Percentiles rank a stretch among this genome's conserved stretches.
These are phyloP conservation scores for Botrytis elliptica DNA, from an alignment of 2,329 filamentous ascomycete species.

Conservation along the genomic window DNA sequence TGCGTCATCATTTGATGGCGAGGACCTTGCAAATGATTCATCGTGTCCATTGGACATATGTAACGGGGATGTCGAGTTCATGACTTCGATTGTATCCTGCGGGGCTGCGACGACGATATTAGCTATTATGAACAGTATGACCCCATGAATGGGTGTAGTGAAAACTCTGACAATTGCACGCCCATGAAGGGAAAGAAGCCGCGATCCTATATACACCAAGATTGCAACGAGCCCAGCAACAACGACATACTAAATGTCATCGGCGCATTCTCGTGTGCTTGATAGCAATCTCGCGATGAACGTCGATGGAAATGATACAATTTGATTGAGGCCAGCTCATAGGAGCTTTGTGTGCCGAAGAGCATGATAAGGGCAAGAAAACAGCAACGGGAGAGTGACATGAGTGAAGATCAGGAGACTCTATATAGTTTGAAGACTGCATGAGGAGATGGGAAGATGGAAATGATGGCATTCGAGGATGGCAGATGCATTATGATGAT, in stretches of 20 bases:
- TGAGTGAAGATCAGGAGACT: slow-evolving; percentile 14
- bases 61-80: slow-evolving; percentile 61
- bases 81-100: slow-evolving; percentile 56
- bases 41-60: slow-evolving; percentile 66
- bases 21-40: slow-evolving; percentile 53
- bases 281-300: slow-evolving; percentile 28
- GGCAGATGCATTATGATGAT: slow-evolving; percentile 33
- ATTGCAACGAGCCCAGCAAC: slow-evolving; percentile 23
- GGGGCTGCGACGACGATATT: slow-evolving; percentile 55
- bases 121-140: slow-evolving; percentile 40
- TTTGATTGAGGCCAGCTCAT: slow-evolving; percentile 30
- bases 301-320: slow-evolving; percentile 33
- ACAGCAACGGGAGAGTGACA: slow-evolving; percentile 13
- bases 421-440: slow-evolving; percentile 22
- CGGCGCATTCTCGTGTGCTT: slow-evolving; percentile 37
- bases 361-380: slow-evolving; percentile 6
- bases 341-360: slow-evolving; percentile 24
- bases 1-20: slow-evolving; percentile 41
- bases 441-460: slow-evolving; percentile 27
- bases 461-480: slow-evolving; percentile 24
- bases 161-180: slow-evolving; percentile 28
- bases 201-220: slow-evolving; percentile 31
- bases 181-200: slow-evolving; percentile 26
- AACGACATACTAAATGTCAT: slow-evolving; percentile 24
- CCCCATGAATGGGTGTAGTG: slow-evolving; percentile 26